Conservation (phyloP, 768 basidiomycete species). For the Lentinula sp. region DNA sequence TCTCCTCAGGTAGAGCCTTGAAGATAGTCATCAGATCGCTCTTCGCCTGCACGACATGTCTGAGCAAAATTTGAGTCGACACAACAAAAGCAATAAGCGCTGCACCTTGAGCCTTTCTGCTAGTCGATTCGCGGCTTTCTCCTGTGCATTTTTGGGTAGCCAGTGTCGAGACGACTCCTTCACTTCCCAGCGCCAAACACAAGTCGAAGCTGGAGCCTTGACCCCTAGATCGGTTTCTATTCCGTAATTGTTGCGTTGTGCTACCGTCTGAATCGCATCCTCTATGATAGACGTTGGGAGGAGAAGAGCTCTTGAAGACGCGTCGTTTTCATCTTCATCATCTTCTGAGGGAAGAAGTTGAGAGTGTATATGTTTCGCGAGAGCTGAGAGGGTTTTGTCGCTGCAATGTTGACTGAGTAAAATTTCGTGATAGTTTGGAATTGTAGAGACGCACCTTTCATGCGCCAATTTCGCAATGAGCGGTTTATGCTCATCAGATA, state of each 20-base stretch:
- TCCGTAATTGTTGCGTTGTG: slow-evolving; percentile 78
- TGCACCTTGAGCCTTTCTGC: slow-evolving; percentile 61
- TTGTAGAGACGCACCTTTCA: slow-evolving; percentile 58
- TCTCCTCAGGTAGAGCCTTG: slow-evolving; percentile 48
- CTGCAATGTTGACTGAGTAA: slow-evolving; percentile 29
- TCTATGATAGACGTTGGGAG: slow-evolving; percentile 50
- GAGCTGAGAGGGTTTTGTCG: slow-evolving; percentile 58
- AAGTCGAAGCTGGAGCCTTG: slow-evolving; percentile 57
- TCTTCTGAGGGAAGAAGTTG: slow-evolving; percentile 61
- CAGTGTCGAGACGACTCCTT: slow-evolving; percentile 50
- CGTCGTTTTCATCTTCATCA: slow-evolving; percentile 33
- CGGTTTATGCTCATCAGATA: slow-evolving; percentile 67
- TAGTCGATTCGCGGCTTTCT: slow-evolving; percentile 54
- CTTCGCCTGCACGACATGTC: slow-evolving; percentile 42
- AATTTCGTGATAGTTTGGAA: not conserved
- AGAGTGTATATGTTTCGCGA: slow-evolving; percentile 66
- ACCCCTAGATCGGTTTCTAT: slow-evolving; percentile 46
- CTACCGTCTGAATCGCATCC: slow-evolving; percentile 52
- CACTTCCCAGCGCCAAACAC: slow-evolving; percentile 86
- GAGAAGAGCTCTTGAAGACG: slow-evolving; percentile 34
- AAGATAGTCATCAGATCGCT: slow-evolving; percentile 49
- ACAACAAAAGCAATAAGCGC: not conserved
- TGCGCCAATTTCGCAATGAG: slow-evolving; percentile 79
- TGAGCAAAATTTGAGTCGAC: not conserved
- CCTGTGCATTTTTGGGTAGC: slow-evolving; percentile 60